These are phyloP conservation scores for Cryomyces minteri DNA, from an alignment of 495 filamentous ascomycete genomes.

Conservation along the genomic window DNA sequence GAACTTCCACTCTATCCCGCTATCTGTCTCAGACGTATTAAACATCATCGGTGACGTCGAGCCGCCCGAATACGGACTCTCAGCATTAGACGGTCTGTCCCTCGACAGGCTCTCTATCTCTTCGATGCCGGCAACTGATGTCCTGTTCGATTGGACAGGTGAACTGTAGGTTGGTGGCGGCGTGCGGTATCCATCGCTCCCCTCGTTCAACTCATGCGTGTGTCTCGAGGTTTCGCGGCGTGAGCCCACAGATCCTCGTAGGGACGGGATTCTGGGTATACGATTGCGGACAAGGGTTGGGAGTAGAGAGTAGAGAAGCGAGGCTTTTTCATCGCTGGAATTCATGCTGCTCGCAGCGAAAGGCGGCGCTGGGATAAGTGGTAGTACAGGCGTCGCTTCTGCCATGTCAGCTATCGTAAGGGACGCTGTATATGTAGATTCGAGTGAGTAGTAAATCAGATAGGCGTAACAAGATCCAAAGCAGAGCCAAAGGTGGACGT, in stretches of 20 bases:
- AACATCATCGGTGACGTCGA: conserved; percentile 2
- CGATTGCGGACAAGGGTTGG: conserved; percentile 11
- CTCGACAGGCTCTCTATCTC: conserved; percentile 2
- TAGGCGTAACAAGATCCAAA: too few relatives aligned
- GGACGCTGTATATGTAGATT: too few relatives aligned
- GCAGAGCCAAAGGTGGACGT: too few relatives aligned
- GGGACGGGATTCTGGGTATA: conserved; percentile 9
- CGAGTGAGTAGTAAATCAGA: too few relatives aligned
- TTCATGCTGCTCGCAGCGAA: too few relatives aligned
- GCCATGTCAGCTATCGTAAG: too few relatives aligned
- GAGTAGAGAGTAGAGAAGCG: conserved; percentile 11
- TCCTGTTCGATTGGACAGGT: background rate
- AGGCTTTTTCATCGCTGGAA: too few relatives aligned
- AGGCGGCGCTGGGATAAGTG: too few relatives aligned
- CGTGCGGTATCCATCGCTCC: conserved; percentile 4
- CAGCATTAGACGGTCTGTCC: background rate
- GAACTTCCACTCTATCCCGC: conserved; percentile 28
- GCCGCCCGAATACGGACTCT: conserved; percentile 1
- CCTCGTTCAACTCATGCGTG: background rate
- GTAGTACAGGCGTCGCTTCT: too few relatives aligned
- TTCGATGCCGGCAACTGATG: background rate
- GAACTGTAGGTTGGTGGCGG: conserved; percentile 11
- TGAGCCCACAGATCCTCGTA: conserved; percentile 5
- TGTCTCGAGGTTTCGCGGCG: background rate
- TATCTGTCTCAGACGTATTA: conserved; percentile 11